Base-by-base conservation (phyloP, 495 filamentous ascomycete species). In the Elaphomyces granulatus region DNA sequence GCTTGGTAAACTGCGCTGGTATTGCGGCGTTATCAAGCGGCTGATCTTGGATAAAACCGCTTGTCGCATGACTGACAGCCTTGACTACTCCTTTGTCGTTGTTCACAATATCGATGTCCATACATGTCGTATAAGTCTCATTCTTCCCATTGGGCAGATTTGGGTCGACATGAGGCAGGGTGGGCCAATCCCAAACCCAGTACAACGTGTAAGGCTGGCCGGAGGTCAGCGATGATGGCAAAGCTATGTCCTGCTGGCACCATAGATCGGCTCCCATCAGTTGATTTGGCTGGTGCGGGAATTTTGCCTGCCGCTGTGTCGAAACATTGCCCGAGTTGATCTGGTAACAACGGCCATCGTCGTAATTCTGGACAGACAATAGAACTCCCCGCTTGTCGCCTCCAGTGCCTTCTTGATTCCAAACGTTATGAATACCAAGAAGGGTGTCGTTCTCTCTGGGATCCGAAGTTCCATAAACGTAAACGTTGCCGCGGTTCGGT, bases 151-250 rank as follows among this genome's bases (percentile, higher is more conserved):
- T 50, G 2, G 71, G 69, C 10, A 67, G 51, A 40, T 26, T 51
- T 34, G 59, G 67, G 49, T 69, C 66, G 16, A 42, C 51, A 9
- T 51, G 53, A 10, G 70, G 56, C 9, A 55, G 56, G 0, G 73
- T 78, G 3, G 80, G 77, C 84, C 84, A 95, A 46, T 92, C 78
- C 87, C 87, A 94, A 3, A 93, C 76, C 87, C 87, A 95, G 60
- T 94, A 87, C 31, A 90, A 54, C 0, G 84, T 84, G 44, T 80
- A 79, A 2, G 64, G 53, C 20, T 67, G 70, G 15, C 78, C 74
- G 10, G 53, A 47, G 2, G 60, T 47, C 17, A 66, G 51, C 45
- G 77, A 68, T 2, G 51, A 43, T 2, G 87, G 87, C 28, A 95
- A 57, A 32, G 70, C 58, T 31, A 92, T 57, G 48, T 90, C 79